Base-by-base conservation (phyloP, 495 filamentous ascomycete genomes). In the Tetracladium setigerum region DNA sequence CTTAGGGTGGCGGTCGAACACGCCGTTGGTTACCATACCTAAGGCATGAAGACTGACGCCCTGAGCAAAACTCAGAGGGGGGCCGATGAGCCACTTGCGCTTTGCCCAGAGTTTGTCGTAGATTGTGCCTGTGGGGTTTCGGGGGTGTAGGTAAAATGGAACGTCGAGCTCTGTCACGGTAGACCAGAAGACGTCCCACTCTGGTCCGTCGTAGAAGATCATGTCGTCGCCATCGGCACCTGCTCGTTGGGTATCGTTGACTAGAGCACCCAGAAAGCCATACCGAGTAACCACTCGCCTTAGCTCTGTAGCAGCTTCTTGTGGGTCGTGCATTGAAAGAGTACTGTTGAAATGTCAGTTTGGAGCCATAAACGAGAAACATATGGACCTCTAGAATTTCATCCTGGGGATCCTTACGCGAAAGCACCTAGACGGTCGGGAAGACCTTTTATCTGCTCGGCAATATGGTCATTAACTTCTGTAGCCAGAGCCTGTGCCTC, bases 81-180 rank as follows among this genome's bases (percentile, higher is more conserved):
- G 67, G 1, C 68, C 68, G 24, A 41, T 14, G 10, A 53, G 36
- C 14, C 19, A 53, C 37, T 54, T 55, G 3, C 72, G 62, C 41
- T 71, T 65, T 1, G 67, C 67, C 63, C 67, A 78, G 46, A 73
- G 67, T 39, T 72, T 68, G 17, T 73, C 67, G 48, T 70, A 67
- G 58, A 73, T 67, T 17, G 64, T 68, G 6, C 66, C 69, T 0
- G 68, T 74, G 5, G 62, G 61, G 44, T 65, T 66, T 13, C 63
- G 53, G 0, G 81, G 80, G 56, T 84, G 79, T 7, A 84, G 62
- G 54, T 84, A 84, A 5, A 84, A 64, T 0, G 78, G 79, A 3
- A 81, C 80, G 35, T 75, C 71, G n/a, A 84, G 69, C 47, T 80
- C 74, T 2, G 68, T 67, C 27, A 71, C 66, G 0, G 68, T 67